These are phyloP conservation scores for Fusarium pseudocircinatum DNA, from an alignment of 2,329 filamentous ascomycete genomes.

Conservation along the genomic window DNA sequence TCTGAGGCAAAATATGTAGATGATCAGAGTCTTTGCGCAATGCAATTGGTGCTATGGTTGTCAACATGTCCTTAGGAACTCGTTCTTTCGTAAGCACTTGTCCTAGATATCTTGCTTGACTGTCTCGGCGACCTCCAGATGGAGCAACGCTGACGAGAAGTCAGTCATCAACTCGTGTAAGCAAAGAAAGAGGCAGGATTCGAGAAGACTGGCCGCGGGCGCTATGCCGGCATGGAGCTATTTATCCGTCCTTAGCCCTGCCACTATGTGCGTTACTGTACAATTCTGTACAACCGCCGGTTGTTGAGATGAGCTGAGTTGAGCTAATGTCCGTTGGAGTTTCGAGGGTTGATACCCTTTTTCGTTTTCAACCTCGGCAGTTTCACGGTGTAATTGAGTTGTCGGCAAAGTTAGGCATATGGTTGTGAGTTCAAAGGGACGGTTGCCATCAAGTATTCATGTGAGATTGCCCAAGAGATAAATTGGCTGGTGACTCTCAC, in stretches of 20 bases:
- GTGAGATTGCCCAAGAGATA: neutral
- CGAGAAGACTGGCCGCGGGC: neutral
- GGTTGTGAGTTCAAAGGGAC: neutral
- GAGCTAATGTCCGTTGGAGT: conserved; percentile 1
- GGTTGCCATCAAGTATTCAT: neutral
- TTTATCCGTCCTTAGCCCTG: conserved; percentile 25
- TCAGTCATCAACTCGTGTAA: conserved; percentile 5
- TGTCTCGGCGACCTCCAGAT: conserved; percentile 6
- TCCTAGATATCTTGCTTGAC: conserved; percentile 2
- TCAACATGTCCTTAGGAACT: neutral
- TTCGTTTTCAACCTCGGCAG: conserved; percentile 30
- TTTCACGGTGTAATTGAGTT: conserved; percentile 27
- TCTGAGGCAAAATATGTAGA: neutral
- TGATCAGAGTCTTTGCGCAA: neutral
- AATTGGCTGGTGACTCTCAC: neutral
- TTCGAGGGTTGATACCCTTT: conserved; percentile 4
- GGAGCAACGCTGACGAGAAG: conserved; percentile 18
- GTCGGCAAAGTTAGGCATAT: conserved; percentile 4
- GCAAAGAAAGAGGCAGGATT: conserved; percentile 4
- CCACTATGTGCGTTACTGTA: conserved; percentile 1
- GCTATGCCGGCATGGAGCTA: conserved; percentile 24
- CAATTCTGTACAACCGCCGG: neutral
- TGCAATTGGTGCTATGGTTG: neutral
- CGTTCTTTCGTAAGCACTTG: conserved; percentile 21
- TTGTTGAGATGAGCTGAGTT: neutral